Evolutionary conservation across 1,284 basidiomycete genomes (phyloP), one percentile per base, ranked within the genome.

Genomic region (Marasmius tenuissimus): DNA sequence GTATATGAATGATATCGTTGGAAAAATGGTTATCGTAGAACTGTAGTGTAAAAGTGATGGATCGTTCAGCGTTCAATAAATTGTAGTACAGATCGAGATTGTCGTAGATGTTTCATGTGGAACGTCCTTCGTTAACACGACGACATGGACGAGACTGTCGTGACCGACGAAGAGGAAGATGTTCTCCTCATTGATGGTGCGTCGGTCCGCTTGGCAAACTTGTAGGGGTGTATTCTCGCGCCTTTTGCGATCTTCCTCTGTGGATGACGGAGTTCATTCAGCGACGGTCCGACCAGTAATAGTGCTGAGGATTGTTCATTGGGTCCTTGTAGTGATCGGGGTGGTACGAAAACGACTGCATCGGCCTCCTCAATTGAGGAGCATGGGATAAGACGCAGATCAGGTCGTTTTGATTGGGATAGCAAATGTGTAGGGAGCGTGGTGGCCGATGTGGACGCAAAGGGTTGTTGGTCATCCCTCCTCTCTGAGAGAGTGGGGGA

Each of bases 191-290:
- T 47, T 20, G 16, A 20, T 47, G 45, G 16, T 2, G 5, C 20
- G 5, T 47, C 45, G 16, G 9, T n/a, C 45, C 11, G 16, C 20
- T 14, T 54, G 16, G 52, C 27, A 14, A 54, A 54, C 47, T 79
- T 80, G 70, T 88, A 88, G 0, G 86, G 86, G 64, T 84, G 81
- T 18, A 87, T 64, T 47, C 82, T 76, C 2, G 80, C 76, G 39
- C 81, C 80, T 64, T 78, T 78, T 22, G 78, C 72, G 22, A 84
- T 64, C 55, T 72, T 77, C 38, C 76, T 72, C 49, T 75, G 68
- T 2, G 79, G 75, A 12, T 76, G 72, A 52, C 78, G 78, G 61
- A 81, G 66, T 42, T 69, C 69, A 37, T 76, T 70, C 18, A 84
- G 67, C 1, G 79, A 77, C 3, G 75, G 72, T 1, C 84, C 85